Conservation (phyloP, 495 filamentous ascomycete species). For the Terfezia boudieri region DNA sequence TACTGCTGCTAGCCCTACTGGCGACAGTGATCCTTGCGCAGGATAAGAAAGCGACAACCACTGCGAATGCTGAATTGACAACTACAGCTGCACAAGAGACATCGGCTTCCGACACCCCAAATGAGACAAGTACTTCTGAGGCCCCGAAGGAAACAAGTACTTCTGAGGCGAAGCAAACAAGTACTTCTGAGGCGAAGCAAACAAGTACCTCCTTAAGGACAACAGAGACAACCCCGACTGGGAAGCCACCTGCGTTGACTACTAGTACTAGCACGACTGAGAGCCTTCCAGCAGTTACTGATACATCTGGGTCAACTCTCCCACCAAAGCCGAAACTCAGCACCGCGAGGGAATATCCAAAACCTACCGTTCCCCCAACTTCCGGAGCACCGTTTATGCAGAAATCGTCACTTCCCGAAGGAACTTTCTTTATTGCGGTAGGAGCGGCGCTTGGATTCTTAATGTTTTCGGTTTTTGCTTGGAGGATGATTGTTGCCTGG, state of each 20-base stretch:
- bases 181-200: conserved; percentile 1
- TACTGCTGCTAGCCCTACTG: conserved; percentile 16
- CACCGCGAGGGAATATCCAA: conserved; percentile 2
- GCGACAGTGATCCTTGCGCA: conserved; percentile 21
- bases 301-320: conserved; percentile 12
- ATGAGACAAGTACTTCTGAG: conserved; percentile 1
- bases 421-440: conserved; percentile 88
- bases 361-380: conserved; percentile 46
- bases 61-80: conserved; percentile 1
- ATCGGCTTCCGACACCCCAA: too few species aligned
- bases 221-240: conserved; percentile 7
- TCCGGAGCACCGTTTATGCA: conserved; percentile 85
- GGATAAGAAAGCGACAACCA: conserved; percentile 5
- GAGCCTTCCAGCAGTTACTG: conserved; percentile 8
- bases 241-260: conserved; percentile 14
- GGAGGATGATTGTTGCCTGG: conserved; percentile 78
- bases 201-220: conserved; percentile 6
- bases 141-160: conserved; percentile 14
- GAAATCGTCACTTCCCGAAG: conserved; percentile 70
- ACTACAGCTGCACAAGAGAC: too few species aligned
- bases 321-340: conserved; percentile 4
- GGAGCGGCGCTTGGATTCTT: conserved; percentile 71
- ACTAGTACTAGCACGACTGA: conserved; percentile 15
- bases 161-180: conserved; percentile 5
- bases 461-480: conserved; percentile 53